A percentile compares a stretch with the other conserved stretches of the same genome.
These are phyloP conservation scores for Cryptosporidium muris DNA, from an alignment of 169 alveolate species.

Conservation along the genomic window DNA sequence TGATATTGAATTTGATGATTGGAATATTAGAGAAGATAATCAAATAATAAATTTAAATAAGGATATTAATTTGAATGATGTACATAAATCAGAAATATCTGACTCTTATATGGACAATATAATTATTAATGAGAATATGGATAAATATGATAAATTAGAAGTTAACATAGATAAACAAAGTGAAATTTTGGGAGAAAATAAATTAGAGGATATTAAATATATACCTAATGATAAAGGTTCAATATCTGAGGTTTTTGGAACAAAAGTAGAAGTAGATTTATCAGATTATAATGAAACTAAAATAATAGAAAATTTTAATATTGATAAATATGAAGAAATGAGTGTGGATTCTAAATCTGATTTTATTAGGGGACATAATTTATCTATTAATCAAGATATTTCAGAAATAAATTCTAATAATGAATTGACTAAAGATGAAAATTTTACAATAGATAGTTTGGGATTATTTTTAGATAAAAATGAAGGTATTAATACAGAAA, in stretches of 20 bases:
- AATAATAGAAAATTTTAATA: constrained; percentile 69
- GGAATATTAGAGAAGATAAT: too few species aligned
- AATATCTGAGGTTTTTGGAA: constrained; percentile 23
- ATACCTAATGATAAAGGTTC: constrained; percentile 71
- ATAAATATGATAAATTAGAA: constrained; percentile 18
- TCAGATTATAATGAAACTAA: constrained; percentile 71
- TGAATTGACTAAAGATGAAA: constrained; percentile 24
- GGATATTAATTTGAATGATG: too few species aligned
- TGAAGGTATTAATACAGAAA: constrained; percentile 21
- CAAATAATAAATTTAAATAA: too few species aligned
- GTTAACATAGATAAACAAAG: constrained; percentile 41
- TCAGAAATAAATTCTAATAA: constrained; percentile 7
- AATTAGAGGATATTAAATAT: constrained; percentile 42
- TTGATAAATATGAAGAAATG: constrained; percentile 51
- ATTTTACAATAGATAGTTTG: constrained; percentile 18
- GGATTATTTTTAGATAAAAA: constrained; percentile 22
- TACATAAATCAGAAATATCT: too few species aligned
- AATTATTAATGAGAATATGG: too few species aligned
- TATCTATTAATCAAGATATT: constrained; percentile 21
- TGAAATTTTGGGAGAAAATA: constrained; percentile 47
- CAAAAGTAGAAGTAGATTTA: constrained; percentile 18
- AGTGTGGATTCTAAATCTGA: constrained; percentile 63
- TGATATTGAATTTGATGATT: too few species aligned
- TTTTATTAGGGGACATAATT: constrained; percentile 16
- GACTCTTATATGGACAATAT: too few species aligned